Evolutionary conservation across 2,329 filamentous ascomycete species (phyloP), one percentile per base, ranked within the genome.

Genomic region (Tolypocladium tropicale): DNA sequence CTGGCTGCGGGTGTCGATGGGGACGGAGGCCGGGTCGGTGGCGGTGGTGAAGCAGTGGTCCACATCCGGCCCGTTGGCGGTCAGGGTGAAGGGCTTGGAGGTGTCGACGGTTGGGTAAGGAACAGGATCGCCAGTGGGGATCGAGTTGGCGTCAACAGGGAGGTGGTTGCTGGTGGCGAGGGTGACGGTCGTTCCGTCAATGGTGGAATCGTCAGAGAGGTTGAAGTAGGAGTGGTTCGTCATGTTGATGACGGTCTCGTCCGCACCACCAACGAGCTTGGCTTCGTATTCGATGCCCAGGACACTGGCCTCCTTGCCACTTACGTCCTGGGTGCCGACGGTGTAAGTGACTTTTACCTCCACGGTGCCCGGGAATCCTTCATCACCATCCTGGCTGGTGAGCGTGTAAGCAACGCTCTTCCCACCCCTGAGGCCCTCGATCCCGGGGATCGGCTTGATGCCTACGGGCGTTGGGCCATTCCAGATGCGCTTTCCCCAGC

Each of bases 201-300:
- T 79, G 21, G 78, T 76, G 18, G 75, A 68, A 37, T 70, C 72
- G 63, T 78, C 78, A 3, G 76, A 74, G 36, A 86, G 77, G 72
- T 87, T 86, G 72, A 88, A 88, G 75, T 88, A 88, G 41, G 90
- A 95, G 76, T 99, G 93, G 75, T 97, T 99, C 53, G 94, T 97
- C 74, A 97, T 81, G 73, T 92, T 95, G 69, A 97, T 82, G 46
- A 85, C 85, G 0, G 93, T 97, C 78, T 96, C 93, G n/a, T 92
- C 85, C 14, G 85, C 86, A 53, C 88, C 86, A 3, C 81, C 86
- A 3, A 90, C 79, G 51, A 97, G 78, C 70, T 90, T 84, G 23
- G 88, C 91, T 76, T 96, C 89, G 69, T 95, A 97, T 71, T 97
- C 94, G 53, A 95, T 89, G 56, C 85, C 85, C 56, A 97, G 73